phyloP scores from a whole-genome alignment of 2,329 filamentous ascomycete genomes.

The Lecanicillium sp. region DNA sequence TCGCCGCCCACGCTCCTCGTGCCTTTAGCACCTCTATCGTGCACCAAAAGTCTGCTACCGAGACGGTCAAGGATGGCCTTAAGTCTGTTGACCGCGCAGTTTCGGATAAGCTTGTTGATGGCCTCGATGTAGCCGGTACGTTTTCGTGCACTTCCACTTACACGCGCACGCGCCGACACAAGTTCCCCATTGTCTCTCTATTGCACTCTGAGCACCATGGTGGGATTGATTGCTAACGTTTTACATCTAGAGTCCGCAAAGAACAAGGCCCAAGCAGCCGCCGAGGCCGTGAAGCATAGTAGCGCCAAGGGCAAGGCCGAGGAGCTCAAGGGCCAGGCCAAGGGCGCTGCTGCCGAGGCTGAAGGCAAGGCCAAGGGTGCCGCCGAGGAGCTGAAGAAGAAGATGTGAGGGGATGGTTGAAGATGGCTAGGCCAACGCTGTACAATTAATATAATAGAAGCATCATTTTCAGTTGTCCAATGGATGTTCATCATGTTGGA shows the following conservation, averaged over 20 bases:
- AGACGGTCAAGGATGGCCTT: slow-evolving; percentile 50
- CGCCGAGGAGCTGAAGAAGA: slow-evolving; percentile 30
- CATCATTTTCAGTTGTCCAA: background rate
- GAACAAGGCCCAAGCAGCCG: slow-evolving; percentile 41
- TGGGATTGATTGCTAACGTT: too few relatives aligned
- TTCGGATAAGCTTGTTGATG: slow-evolving; percentile 53
- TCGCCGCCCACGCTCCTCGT: slow-evolving; percentile 30
- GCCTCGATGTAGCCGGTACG: slow-evolving; percentile 51
- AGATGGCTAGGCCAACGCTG: background rate
- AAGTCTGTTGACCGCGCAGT: slow-evolving; percentile 54
- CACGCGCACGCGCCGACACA: too few relatives aligned
- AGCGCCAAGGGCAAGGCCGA: slow-evolving; percentile 26
- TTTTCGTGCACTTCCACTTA: too few relatives aligned
- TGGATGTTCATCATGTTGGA: background rate
- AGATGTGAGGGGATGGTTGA: slow-evolving; percentile 13
- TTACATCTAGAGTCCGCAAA: slow-evolving; percentile 25
- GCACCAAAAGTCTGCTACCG: slow-evolving; percentile 40
- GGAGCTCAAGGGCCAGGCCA: slow-evolving; percentile 32
- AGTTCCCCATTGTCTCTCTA: background rate
- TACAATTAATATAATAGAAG: background rate
- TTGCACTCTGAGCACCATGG: too few relatives aligned
- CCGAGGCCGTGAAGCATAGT: slow-evolving; percentile 26
- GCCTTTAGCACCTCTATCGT: slow-evolving; percentile 41
- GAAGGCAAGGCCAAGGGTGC: slow-evolving; percentile 34
- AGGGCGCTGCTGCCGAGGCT: slow-evolving; percentile 33